phyloP scores from a whole-genome alignment of 2,329 filamentous ascomycete genomes.

The Beauveria brongniartii region DNA sequence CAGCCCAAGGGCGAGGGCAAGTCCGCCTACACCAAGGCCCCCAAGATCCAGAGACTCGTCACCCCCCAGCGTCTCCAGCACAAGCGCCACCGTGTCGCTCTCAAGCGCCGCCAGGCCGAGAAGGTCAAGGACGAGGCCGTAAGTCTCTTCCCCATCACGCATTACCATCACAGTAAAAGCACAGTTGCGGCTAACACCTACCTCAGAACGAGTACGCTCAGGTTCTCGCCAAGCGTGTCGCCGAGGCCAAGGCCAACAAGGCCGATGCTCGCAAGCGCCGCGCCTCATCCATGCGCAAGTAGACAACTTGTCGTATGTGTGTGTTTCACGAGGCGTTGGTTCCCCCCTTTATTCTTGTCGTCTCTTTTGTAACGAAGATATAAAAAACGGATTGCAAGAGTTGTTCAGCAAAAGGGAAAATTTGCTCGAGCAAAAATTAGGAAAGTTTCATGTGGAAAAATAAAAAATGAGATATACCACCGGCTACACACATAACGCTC shows the following conservation, averaged over 20 bases:
- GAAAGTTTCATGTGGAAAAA: not conserved
- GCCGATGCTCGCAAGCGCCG: slow-evolving; percentile 93
- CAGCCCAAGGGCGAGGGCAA: slow-evolving; percentile 96
- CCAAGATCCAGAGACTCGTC: slow-evolving; percentile 99
- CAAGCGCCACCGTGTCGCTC: slow-evolving; percentile 95
- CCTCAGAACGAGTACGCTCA: slow-evolving; percentile 92
- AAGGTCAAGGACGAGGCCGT: slow-evolving; percentile 98
- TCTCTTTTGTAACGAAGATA: slow-evolving; percentile 8
- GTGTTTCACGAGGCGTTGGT: slow-evolving; percentile 12
- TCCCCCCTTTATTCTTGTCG: slow-evolving; percentile 13
- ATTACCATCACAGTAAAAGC: too few relatives aligned
- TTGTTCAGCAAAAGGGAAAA: slow-evolving; percentile 17
- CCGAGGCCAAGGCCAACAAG: slow-evolving; percentile 91
- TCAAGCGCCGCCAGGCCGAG: slow-evolving; percentile 97
- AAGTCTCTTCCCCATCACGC: slow-evolving; percentile 36
- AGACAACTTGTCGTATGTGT: slow-evolving; percentile 36
- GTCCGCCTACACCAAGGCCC: slow-evolving; percentile 98
- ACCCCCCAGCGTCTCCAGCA: slow-evolving; percentile 99
- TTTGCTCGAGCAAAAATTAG: not conserved
- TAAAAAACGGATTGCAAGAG: not conserved
- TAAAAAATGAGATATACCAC: slow-evolving; percentile 8
- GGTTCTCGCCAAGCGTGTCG: slow-evolving; percentile 92
- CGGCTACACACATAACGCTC: not conserved
- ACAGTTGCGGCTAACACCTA: slow-evolving; percentile 6
- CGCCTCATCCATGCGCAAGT: slow-evolving; percentile 91